phyloP scores from a whole-genome alignment of 306 rosid genomes.

The Bauhinia variegata region DNA sequence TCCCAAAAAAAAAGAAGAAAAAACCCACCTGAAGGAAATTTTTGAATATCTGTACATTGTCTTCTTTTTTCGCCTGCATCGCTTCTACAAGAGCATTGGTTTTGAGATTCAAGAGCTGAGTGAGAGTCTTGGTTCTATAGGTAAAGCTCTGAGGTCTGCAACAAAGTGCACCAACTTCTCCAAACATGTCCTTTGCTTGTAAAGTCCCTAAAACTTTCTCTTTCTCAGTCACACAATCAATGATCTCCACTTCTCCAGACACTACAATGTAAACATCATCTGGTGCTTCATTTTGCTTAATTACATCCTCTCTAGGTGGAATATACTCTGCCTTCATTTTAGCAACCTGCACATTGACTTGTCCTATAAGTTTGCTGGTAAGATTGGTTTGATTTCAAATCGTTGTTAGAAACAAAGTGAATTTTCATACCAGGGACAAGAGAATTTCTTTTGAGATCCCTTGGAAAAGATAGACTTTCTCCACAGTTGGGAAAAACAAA shows the following conservation, averaged over 20 bases:
- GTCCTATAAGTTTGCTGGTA: not conserved
- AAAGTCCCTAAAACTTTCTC: constrained; percentile 65
- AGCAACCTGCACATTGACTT: constrained; percentile 55
- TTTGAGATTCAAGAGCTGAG: constrained; percentile 84
- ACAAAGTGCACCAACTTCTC: constrained; percentile 80
- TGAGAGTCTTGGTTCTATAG: constrained; percentile 80
- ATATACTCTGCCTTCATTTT: constrained; percentile 86
- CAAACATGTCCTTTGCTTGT: constrained; percentile 69
- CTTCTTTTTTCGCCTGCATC: constrained; percentile 61
- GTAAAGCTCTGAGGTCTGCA: constrained; percentile 68
- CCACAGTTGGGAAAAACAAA: constrained; percentile 67
- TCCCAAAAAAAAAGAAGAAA: too few species aligned
- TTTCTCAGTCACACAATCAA: constrained; percentile 53
- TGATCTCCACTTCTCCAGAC: constrained; percentile 86
- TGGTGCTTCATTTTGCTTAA: constrained; percentile 73
- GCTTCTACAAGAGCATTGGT: constrained; percentile 59
- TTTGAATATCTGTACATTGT: constrained; percentile 55
- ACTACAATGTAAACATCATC: constrained; percentile 87
- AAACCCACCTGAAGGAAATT: constrained; percentile 72
- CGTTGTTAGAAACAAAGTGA: constrained; percentile 8
- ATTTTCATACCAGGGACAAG: constrained; percentile 52
- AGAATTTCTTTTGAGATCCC: constrained; percentile 72
- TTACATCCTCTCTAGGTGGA: constrained; percentile 92
- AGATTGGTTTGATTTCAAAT: not conserved
- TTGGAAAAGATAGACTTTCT: constrained; percentile 76